These are phyloP conservation scores for Cucurbita argyrosperma DNA, from an alignment of 306 rosid species.

Conservation along the genomic window DNA sequence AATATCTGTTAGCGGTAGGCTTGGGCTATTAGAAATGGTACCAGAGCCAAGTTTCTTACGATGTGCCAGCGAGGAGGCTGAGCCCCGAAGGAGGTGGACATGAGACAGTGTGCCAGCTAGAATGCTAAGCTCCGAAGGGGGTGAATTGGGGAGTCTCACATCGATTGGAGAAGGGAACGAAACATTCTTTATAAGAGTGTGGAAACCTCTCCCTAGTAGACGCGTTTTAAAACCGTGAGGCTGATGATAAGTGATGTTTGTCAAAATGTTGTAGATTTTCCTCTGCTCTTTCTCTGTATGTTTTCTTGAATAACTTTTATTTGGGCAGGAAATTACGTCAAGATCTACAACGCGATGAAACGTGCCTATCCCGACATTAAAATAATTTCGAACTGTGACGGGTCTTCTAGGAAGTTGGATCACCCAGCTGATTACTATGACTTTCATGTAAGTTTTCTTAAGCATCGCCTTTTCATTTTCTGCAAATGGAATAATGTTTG, in stretches of 20 bases:
- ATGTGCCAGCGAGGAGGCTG: no score
- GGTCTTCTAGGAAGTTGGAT: slow-evolving; percentile 43
- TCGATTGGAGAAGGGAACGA: no score
- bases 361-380: slow-evolving; percentile 68
- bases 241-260: background rate
- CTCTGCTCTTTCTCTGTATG: background rate
- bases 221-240: no score
- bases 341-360: slow-evolving; percentile 49
- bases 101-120: no score
- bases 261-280: background rate
- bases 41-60: no score
- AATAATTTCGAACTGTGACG: slow-evolving; percentile 86
- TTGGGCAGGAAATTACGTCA: slow-evolving; percentile 56
- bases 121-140: no score
- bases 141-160: background rate
- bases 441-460: slow-evolving; percentile 53
- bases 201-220: no score
- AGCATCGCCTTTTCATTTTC: slow-evolving; percentile 4
- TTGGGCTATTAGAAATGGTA: no score
- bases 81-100: no score
- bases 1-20: no score
- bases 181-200: no score
- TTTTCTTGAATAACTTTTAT: background rate
- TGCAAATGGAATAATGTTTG: background rate
- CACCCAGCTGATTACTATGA: slow-evolving; percentile 90